Percentiles rank a stretch among this genome's conserved stretches.
These are phyloP conservation scores for Boletus vinaceobasis DNA, from an alignment of 768 basidiomycete genomes.

Conservation along the genomic window DNA sequence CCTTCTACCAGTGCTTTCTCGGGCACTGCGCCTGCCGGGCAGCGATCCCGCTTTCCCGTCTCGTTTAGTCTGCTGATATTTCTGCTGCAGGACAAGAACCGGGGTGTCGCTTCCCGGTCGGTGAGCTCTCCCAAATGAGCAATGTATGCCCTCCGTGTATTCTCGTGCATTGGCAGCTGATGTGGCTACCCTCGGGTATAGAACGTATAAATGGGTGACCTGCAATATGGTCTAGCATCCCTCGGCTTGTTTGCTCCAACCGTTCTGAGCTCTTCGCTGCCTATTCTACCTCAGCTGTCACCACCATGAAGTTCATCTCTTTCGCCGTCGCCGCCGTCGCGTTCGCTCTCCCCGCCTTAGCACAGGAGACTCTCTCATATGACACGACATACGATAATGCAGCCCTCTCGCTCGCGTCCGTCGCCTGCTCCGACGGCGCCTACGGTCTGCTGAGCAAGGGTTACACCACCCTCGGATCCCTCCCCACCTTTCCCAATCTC, in stretches of 20 bases:
- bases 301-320: constrained; percentile 26
- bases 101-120: not conserved
- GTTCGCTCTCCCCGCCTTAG: constrained; percentile 16
- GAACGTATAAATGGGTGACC: constrained; percentile 14
- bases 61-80: constrained; percentile 5
- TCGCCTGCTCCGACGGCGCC: constrained; percentile 35
- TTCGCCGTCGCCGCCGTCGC: constrained; percentile 9
- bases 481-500: constrained; percentile 33
- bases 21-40: not conserved
- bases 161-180: not conserved
- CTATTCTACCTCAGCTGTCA: not conserved
- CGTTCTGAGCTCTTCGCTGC: not conserved
- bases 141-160: not conserved
- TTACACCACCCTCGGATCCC: constrained; percentile 32
- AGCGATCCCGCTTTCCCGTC: not conserved
- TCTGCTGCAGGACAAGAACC: not conserved
- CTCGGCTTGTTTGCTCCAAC: not conserved
- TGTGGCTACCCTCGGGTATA: not conserved
- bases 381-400: constrained; percentile 32
- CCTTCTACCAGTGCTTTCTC: no score
- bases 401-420: constrained; percentile 8
- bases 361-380: constrained; percentile 24
- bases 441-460: constrained; percentile 32
- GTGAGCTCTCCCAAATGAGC: not conserved
- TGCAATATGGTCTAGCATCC: not conserved